Evolutionary conservation across 2,329 filamentous ascomycete genomes (phyloP), one percentile per base, ranked within the genome.

Genomic region (Aureobasidium sp.): DNA sequence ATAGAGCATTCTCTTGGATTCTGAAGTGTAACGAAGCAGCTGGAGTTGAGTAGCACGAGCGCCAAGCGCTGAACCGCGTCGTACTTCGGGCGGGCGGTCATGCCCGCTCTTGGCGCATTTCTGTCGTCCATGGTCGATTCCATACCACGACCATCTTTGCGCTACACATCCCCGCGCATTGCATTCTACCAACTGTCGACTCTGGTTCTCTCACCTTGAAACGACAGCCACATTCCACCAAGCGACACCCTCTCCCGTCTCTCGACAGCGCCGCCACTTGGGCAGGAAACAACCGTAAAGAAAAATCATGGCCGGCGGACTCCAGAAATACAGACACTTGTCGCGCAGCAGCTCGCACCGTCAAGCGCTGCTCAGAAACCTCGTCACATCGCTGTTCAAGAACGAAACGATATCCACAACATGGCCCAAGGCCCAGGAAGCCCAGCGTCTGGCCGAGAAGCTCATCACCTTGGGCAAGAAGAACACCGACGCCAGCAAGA

Each of bases 371-470:
- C 87, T 99, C 68, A 91, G 94, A 72, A 97, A 97, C 78, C 82
- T 99, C 65, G 92, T 97, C 74, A 96, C 93, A 68, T 94, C 93
- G 61, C 88, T 99, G 68, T 89, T 99, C 78, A 84, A 90, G 76
- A 86, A 96, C 76, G 94, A 99, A 80, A 87, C 90, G 66, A 96
- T 99, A 78, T 87, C 88, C 66, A 99, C 94, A 56, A 96, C 94
- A 78, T 97, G 89, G 83, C 87, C 88, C 74, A 97, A 97, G 79
- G 94, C 94, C 52, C 99, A 97, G 78, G 94, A 99, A 79, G 90
- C 94, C 22, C 94, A 99, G 78, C 84, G 90, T 47, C 76, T 97
- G 68, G 94, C 92, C 8, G 94, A 99, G 74, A 95, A 96, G 80
- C 81, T 97, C 68, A 92, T 99, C 70, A 97, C 92, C 5, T 76